Base-by-base conservation (phyloP, 257 asterid species). In the Coffea canephora region DNA sequence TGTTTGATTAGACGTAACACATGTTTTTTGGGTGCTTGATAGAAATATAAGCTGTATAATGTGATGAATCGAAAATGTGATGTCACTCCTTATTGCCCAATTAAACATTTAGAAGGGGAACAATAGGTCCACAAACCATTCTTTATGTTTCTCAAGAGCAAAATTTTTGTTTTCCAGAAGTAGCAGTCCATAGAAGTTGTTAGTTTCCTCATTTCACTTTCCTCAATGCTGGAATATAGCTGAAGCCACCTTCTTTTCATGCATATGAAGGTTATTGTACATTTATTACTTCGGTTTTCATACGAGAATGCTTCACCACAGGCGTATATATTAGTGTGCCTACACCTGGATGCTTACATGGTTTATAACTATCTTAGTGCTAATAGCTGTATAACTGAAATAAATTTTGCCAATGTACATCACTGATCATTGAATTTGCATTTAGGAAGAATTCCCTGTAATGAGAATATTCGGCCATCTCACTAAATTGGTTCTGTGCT, bases 401-500 rank as follows among this genome's bases (percentile, higher is more conserved):
- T 72, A 31, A 16, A 62, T 6, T 72, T 3, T 61, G 70, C 7
- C 19, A 3, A 57, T 4, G 21, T 19, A 27, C 67, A 45, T 65
- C 43, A 21, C 48, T 64, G 66, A 19, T 52, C 16, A 59, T n/a
- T 45, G 64, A 19, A 73, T 21, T 54, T 45, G 8, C 21, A 19
- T 39, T 4, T 21, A 43, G 34, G 21, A n/a, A 41, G 19, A 49
- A 12, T n/a, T 73, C 31, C 43, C 14, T 54, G 16, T 4, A 18
- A 18, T 31, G 46, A 18, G 45, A 11, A 16, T 43, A 25, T 25
- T 62, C 43, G 15, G 43, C 25, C 52, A 31, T 46, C 77, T 75
- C 65, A 39, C 78, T 59, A 19, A 78, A 83, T 67, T 78, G 76
- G 70, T 75, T 74, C 75, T 36, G 21, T 66, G 74, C 67, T 62